Evolutionary conservation across 1,284 basidiomycete species (phyloP).

Genomic region (Peniophora sp.): DNA sequence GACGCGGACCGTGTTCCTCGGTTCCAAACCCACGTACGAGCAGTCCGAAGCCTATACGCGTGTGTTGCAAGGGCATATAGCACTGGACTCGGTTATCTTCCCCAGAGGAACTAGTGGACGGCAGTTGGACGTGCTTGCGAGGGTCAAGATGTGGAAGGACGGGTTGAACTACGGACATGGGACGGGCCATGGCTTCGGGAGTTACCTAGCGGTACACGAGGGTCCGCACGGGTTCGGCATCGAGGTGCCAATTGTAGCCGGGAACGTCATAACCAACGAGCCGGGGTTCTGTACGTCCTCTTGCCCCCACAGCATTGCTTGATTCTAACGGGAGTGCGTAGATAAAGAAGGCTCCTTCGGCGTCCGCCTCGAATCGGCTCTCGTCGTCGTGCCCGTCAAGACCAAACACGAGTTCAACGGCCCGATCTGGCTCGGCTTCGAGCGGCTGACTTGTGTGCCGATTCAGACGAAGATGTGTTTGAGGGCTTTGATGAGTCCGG

Average conservation of each 20-base stretch:
- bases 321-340: conserved; percentile 20
- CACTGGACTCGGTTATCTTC: conserved; percentile 84
- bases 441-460: conserved; percentile 86
- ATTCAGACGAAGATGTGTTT: conserved; percentile 92
- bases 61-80: conserved; percentile 95
- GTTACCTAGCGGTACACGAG: conserved; percentile 75
- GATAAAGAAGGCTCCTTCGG: conserved; percentile 83
- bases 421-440: conserved; percentile 77
- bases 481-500: conserved; percentile 72
- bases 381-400: conserved; percentile 63
- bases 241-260: conserved; percentile 61
- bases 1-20: conserved; percentile 86
- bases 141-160: conserved; percentile 82
- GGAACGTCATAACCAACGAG: conserved; percentile 85
- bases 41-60: conserved; percentile 90
- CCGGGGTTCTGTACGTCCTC: conserved; percentile 69
- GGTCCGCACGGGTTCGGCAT: conserved; percentile 68
- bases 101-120: conserved; percentile 81
- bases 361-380: conserved; percentile 83
- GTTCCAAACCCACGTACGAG: conserved; percentile 61
- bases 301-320: conserved; percentile 5
- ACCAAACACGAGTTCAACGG: conserved; percentile 68
- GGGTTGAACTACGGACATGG: conserved; percentile 79
- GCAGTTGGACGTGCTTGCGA: conserved; percentile 79
- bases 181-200: conserved; percentile 78